These are phyloP conservation scores for Elsinoe ampelina DNA, from an alignment of 2,329 filamentous ascomycete genomes.

Conservation along the genomic window DNA sequence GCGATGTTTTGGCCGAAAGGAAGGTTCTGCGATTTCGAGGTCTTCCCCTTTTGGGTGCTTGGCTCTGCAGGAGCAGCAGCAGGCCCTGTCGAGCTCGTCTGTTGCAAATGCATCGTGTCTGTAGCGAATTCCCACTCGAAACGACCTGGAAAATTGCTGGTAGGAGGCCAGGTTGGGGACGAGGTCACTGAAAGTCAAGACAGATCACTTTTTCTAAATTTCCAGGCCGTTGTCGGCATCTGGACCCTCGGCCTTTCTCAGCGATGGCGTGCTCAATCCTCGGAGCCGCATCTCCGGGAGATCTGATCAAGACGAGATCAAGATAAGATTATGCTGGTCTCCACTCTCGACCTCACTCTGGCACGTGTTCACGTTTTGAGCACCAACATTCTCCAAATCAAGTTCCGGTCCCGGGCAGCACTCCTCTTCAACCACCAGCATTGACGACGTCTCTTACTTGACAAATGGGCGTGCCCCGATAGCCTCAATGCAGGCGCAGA, in stretches of 20 bases:
- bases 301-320: background rate
- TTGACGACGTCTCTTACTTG: too few relatives aligned
- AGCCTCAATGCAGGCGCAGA: constrained; percentile 5
- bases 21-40: constrained; percentile 37
- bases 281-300: constrained; percentile 6
- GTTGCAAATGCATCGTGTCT: constrained; percentile 27
- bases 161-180: background rate
- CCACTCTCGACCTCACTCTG: too few relatives aligned
- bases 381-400: background rate
- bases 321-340: background rate
- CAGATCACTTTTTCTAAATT: background rate
- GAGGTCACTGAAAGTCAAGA: background rate
- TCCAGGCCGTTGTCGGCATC: constrained; percentile 7
- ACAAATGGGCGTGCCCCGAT: background rate
- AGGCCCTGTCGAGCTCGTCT: constrained; percentile 24
- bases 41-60: constrained; percentile 25
- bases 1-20: constrained; percentile 45
- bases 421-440: background rate
- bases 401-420: background rate
- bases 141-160: background rate
- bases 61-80: constrained; percentile 5
- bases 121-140: background rate
- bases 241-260: constrained; percentile 7
- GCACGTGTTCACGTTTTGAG: too few relatives aligned
- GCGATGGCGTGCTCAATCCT: constrained; percentile 10